These are phyloP conservation scores for Aspergillus fischeri DNA, from an alignment of 2,329 filamentous ascomycete genomes.

Conservation along the genomic window DNA sequence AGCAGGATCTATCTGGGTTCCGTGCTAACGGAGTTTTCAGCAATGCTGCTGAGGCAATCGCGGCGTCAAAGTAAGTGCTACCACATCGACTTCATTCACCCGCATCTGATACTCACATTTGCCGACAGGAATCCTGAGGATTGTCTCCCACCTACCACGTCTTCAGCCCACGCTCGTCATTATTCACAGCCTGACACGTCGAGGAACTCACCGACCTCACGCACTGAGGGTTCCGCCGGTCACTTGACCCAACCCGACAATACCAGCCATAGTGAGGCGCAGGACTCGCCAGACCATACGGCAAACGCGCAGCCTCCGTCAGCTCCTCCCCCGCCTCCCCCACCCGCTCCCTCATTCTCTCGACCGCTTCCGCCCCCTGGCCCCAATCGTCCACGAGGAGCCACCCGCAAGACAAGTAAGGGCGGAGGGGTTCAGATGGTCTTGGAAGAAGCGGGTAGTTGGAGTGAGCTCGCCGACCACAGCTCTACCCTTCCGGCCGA, in stretches of 20 bases:
- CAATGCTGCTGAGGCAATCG: conserved; percentile 39
- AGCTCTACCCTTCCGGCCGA: conserved; percentile 70
- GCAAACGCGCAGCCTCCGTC: conserved; percentile 21
- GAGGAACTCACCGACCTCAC: conserved; percentile 27
- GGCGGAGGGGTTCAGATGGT: conserved; percentile 87
- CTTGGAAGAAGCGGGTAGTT: conserved; percentile 81
- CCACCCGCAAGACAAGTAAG: conserved; percentile 68
- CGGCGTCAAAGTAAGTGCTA: conserved; percentile 29
- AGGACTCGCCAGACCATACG: conserved; percentile 22
- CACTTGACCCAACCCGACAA: conserved; percentile 25
- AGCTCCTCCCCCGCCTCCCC: conserved; percentile 24
- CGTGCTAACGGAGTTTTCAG: conserved; percentile 14
- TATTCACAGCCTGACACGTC: conserved; percentile 33
- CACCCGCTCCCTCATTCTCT: conserved; percentile 35
- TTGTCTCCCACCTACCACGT: conserved; percentile 23
- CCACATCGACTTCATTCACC: conserved; percentile 4
- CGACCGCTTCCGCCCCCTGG: conserved; percentile 35
- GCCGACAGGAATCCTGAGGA: conserved; percentile 37
- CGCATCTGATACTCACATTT: conserved; percentile 7
- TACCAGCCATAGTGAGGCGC: conserved; percentile 26
- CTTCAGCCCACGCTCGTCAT: conserved; percentile 31
- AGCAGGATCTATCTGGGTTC: neutral
- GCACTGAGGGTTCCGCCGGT: conserved; percentile 26
- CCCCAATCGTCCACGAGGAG: conserved; percentile 51
- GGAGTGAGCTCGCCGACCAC: conserved; percentile 84